phyloP scores from a whole-genome alignment of 2,329 filamentous ascomycete species.

The Trichoderma afroharzianum region DNA sequence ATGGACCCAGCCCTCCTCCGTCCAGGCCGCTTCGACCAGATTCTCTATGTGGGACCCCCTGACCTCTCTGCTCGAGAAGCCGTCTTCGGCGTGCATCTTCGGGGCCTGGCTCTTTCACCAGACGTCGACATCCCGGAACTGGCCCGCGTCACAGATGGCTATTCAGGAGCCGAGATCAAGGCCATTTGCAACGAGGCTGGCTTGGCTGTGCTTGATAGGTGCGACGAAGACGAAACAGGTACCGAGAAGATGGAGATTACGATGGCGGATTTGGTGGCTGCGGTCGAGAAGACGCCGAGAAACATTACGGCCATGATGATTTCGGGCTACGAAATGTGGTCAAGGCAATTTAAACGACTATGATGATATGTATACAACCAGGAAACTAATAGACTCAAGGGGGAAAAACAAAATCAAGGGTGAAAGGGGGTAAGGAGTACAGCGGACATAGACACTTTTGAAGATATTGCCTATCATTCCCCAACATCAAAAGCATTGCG shows the following conservation, averaged over 20 bases:
- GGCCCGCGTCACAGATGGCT: constrained; percentile 65
- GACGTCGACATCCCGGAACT: constrained; percentile 66
- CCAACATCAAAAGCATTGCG: neutral
- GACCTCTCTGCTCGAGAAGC: constrained; percentile 68
- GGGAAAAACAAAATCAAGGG: neutral
- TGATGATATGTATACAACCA: neutral
- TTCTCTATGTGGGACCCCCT: constrained; percentile 83
- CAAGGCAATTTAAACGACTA: constrained; percentile 33
- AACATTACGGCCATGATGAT: constrained; percentile 60
- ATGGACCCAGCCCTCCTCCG: constrained; percentile 83
- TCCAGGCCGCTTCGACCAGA: constrained; percentile 78
- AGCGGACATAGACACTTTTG: neutral
- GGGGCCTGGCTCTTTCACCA: constrained; percentile 53
- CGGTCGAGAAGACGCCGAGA: constrained; percentile 46
- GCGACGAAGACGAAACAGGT: constrained; percentile 29
- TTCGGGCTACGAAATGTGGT: constrained; percentile 56
- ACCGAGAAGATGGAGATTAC: constrained; percentile 32
- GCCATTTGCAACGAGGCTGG: constrained; percentile 48
- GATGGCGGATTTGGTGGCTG: constrained; percentile 43
- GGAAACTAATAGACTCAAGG: neutral
- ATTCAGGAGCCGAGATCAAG: constrained; percentile 79
- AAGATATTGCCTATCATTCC: neutral
- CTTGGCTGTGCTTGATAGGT: constrained; percentile 39
- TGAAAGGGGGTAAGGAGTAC: neutral
- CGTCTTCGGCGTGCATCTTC: constrained; percentile 68